Base-by-base conservation (phyloP, 2,329 filamentous ascomycete genomes). In the Exophiala lecanii-corni region DNA sequence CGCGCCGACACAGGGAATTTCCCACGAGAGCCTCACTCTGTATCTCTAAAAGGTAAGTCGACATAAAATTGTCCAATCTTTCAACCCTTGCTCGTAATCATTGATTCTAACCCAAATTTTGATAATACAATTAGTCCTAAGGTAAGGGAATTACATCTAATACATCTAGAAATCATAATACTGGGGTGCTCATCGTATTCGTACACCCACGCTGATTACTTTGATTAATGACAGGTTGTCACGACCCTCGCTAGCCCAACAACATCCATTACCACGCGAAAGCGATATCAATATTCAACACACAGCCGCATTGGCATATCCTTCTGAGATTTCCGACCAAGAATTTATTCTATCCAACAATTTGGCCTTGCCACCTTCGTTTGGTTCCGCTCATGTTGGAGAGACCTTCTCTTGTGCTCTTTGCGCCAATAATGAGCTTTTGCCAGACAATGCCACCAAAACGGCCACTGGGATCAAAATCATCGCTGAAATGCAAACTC, bases 371-470 rank as follows among this genome's bases (percentile, higher is more conserved):
- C 91, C 92, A 7, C 83, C 89, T 12, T 84, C 88, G 0, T 97
- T 98, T 63, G 91, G 89, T 33, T 91, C 87, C 9, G 89, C 91
- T 6, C 96, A 96, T 63, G 91, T 97, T 15, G 92, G 92, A 57
- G 89, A 97, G 69, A 88, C 84, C 0, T 97, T 98, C 67, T 83
- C 84, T 52, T 98, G 92, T 67, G 95, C 91, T 1, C 75, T 97
- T 16, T 95, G 89, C 67, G 89, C 86, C n/a, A 96, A 95, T 70
- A 91, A 96, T 62, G 91, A 97, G 59, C 65, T 81, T 2, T 56
- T 62, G 15, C 53, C 64, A 5, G 59, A 63, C 18, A 58, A 60
- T 4, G 59, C 62, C 3, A 66, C 61, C 5, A 64, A 67, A 47
- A 68, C 67, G 34, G 81, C 94, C 30, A 83, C 80, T 50, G 85